Conservation (phyloP, 805 yeast genomes). For the Metschnikowia baotianmanensis region DNA sequence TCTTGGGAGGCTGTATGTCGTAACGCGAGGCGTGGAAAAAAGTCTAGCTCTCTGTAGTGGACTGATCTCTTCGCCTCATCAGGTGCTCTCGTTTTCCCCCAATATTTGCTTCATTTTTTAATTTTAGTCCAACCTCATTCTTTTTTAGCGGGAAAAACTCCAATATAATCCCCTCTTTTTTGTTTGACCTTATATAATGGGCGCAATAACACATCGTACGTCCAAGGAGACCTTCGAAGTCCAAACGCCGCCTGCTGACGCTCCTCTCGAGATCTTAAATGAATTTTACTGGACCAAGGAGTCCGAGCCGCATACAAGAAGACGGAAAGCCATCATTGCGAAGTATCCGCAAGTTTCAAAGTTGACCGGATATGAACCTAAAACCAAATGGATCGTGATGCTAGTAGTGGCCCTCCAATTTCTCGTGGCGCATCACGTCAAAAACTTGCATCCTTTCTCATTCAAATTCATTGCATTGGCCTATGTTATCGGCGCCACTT, state of each 20-base stretch:
- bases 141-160: not conserved
- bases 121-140: slow-evolving; percentile 7
- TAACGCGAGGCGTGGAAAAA: slow-evolving; percentile 6
- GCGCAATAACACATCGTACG: slow-evolving; percentile 19
- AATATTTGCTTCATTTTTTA: not conserved
- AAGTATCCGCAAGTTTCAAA: slow-evolving; percentile 78
- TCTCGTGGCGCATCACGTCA: slow-evolving; percentile 56
- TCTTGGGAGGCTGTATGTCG: slow-evolving; percentile 1
- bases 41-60: slow-evolving; percentile 2
- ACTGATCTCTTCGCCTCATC: slow-evolving; percentile 2
- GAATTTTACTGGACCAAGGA: slow-evolving; percentile 85
- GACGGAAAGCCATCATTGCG: slow-evolving; percentile 71
- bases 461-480: slow-evolving; percentile 61
- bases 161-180: not conserved
- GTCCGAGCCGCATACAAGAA: slow-evolving; percentile 73
- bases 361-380: slow-evolving; percentile 82
- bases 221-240: slow-evolving; percentile 18
- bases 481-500: slow-evolving; percentile 81
- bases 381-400: slow-evolving; percentile 71
- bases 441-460: slow-evolving; percentile 51
- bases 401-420: slow-evolving; percentile 71
- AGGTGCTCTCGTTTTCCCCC: not conserved
- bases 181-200: slow-evolving; percentile 8
- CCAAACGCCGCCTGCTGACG: slow-evolving; percentile 41
- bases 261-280: slow-evolving; percentile 41